These are phyloP conservation scores for Tylopilus subfusipes DNA, from an alignment of 768 basidiomycete species.

Conservation along the genomic window DNA sequence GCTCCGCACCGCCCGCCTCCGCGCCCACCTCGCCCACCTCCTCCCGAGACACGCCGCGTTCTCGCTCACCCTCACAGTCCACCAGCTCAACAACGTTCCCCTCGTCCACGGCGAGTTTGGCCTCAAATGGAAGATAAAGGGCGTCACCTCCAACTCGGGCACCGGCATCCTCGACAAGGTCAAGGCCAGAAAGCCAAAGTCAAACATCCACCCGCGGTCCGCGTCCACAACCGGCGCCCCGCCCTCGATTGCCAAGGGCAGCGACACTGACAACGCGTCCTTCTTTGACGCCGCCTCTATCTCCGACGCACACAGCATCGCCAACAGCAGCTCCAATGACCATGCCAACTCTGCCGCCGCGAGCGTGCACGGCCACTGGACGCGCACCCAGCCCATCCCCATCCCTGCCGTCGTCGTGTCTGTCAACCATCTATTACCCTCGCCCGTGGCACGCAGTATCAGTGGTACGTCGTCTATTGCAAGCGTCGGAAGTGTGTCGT, in stretches of 20 bases:
- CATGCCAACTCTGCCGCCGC: background rate
- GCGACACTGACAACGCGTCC: conserved; percentile 26
- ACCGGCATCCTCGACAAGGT: conserved; percentile 42
- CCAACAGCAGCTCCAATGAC: conserved; percentile 28
- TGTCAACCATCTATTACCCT: conserved; percentile 13
- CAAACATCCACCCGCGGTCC: background rate
- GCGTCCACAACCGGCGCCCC: background rate
- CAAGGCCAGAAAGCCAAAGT: conserved; percentile 27
- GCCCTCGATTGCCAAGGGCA: conserved; percentile 9
- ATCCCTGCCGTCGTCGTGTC: conserved; percentile 32
- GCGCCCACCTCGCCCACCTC: conserved; percentile 57
- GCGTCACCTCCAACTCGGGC: conserved; percentile 41
- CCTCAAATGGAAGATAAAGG: conserved; percentile 70
- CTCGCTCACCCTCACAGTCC: conserved; percentile 54
- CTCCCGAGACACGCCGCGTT: conserved; percentile 67
- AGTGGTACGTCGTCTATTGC: conserved; percentile 21
- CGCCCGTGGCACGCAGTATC: conserved; percentile 14
- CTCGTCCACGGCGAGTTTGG: conserved; percentile 69
- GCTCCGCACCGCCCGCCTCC: conserved; percentile 30
- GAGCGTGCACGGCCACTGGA: background rate
- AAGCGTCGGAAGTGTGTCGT: conserved; percentile 22
- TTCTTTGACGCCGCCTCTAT: conserved; percentile 22
- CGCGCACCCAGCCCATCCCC: background rate
- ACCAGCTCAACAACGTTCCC: conserved; percentile 69
- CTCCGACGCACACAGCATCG: conserved; percentile 27